Evolutionary conservation across 306 rosid species (phyloP).

Genomic region (Begonia fuchsioides): DNA sequence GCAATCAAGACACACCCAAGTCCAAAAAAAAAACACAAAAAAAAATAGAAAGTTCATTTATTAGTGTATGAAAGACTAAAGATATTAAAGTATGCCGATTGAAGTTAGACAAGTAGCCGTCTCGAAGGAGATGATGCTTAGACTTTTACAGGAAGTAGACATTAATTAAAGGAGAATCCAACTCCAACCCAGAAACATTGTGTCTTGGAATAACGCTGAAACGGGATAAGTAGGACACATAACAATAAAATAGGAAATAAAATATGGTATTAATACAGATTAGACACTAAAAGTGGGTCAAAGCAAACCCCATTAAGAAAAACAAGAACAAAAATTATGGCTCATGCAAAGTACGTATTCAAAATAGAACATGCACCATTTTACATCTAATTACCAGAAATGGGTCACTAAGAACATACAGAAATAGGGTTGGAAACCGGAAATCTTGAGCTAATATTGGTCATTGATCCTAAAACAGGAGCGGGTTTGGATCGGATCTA

Average conservation of each 20-base stretch:
- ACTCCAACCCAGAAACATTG: not conserved
- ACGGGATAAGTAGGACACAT: no score
- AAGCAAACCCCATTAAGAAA: no score
- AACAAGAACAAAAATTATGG: slow-evolving; percentile 5
- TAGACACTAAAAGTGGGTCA: not conserved
- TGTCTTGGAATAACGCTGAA: no score
- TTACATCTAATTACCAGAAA: no score
- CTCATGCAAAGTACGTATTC: no score
- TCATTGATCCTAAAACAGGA: no score
- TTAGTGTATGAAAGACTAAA: slow-evolving; percentile 6
- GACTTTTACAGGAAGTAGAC: not conserved
- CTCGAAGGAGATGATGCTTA: slow-evolving; percentile 5
- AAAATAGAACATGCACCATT: no score
- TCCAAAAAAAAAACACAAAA: not conserved
- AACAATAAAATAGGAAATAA: no score
- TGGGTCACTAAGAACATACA: no score
- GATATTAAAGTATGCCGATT: slow-evolving; percentile 12
- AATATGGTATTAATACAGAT: no score
- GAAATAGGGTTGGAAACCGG: slow-evolving; percentile 2
- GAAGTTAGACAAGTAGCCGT: slow-evolving; percentile 10
- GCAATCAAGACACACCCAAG: no score
- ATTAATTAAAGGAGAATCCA: not conserved
- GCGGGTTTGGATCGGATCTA: not conserved
- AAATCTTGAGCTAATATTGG: no score
- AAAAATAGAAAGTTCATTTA: not conserved